Evolutionary conservation across 257 asterid species (phyloP), one percentile per base, ranked within the genome.

Genomic region (Solanum boliviense): DNA sequence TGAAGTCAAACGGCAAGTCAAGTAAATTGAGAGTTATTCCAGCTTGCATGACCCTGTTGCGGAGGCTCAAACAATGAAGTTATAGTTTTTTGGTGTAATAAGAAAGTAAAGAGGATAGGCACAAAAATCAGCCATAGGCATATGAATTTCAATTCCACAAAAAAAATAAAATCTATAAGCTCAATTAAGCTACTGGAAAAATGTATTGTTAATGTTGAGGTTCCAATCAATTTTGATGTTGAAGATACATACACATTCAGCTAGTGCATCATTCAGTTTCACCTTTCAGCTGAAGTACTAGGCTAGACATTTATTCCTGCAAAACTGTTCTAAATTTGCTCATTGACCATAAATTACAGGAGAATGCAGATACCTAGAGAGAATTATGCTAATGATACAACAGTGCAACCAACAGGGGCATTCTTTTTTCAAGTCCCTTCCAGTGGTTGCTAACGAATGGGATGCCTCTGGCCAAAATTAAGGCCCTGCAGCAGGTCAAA

Each of bases 291-390:
- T 92, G 86, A 93, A 90, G 90, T 88, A 89, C 95, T 91, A 92
- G 88, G 90, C 98, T 93, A 93, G 92, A 92, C 92, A 92, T 91
- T 95, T 95, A 94, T 94, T 95, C 98, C 94, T 91, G 95, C 98
- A 97, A 97, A 97, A 97, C 98, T 97, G 96, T 91, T 95, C 94
- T 93, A 92, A 89, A 91, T 91, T 82, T 91, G 83, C 94, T 92
- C 90, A 86, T 88, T 90, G 90, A 91, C 92, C 82, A 89, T 95
- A 95, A 93, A 92, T 93, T 95, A 96, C 98, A 96, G 92, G 94
- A 94, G 87, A 90, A 91, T 86, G 91, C 86, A 90, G 90, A 86
- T 84, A 73, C 89, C 87, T 89, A 89, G 90, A 89, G 86, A 91
- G 91, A 91, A 91, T 89, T 89, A 93, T 89, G 91, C 95, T 96